Base-by-base conservation (phyloP, 2,329 filamentous ascomycete species). In the Colletotrichum abscissum region DNA sequence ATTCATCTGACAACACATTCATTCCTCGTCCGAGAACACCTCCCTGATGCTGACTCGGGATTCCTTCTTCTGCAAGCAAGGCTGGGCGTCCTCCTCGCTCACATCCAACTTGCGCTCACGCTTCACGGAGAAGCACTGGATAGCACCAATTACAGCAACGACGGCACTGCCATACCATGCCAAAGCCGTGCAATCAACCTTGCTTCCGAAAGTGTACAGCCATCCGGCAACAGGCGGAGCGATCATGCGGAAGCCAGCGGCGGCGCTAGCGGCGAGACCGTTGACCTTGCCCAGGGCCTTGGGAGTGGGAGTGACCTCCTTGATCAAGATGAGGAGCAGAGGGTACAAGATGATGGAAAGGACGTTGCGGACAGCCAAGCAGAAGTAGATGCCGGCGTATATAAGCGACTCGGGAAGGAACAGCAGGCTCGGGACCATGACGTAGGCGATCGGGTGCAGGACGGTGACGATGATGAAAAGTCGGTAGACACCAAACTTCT, bases 321-420 rank as follows among this genome's bases (percentile, higher is more conserved):
- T 93, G 84, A 93, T 88, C 38, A 92, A 84, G 76, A 93, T 93
- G 57, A 93, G 84, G 49, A 93, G 86, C 5, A 92, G 84, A 2
- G 91, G 91, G 78, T 92, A 93, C n/a, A 92, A 84, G 67, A 91
- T 85, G 77, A 92, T 92, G 58, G 88, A 88, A 49, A 92, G 84
- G 16, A 92, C 78, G 77, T 92, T 92, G 66, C 91, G 88, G 52
- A 92, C 79, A 0, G 87, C 81, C 69, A 92, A 82, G 76, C 87
- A 89, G 63, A 82, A 72, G 79, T 92, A 93, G 73, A 93, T 90
- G 64, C 87, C 89, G 0, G 88, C 82, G 75, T 87, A 89, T 19
- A 92, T 78, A 57, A 87, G 75, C 26, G 80, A 79, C 65, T 84
- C 83, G 1, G 91, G 89, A 3, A 92, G 85, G 75, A 88, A 84